Conservation (phyloP, 169 alveolate species). For the Perkinsus marinus region DNA sequence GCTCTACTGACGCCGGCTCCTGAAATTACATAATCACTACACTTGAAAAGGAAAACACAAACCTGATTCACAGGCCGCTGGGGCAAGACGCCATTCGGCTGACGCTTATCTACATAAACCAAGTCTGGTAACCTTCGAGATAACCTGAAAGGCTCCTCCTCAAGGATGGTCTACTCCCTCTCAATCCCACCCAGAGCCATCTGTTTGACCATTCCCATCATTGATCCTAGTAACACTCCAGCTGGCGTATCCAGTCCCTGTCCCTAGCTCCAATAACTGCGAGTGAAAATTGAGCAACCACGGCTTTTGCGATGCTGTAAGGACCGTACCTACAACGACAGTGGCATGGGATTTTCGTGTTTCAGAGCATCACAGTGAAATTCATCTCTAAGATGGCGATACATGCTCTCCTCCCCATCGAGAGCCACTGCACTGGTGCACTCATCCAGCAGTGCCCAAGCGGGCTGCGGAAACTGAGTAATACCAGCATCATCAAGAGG, state of each 20-base stretch:
- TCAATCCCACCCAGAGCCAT: neutral
- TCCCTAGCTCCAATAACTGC: neutral
- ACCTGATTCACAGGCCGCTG: neutral
- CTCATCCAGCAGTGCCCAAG: neutral
- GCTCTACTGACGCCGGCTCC: too few relatives aligned
- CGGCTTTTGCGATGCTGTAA: neutral
- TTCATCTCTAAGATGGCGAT: neutral
- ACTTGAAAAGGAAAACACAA: too few relatives aligned
- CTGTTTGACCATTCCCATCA: neutral
- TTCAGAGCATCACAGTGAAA: neutral
- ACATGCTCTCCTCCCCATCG: neutral
- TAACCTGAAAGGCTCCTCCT: neutral
- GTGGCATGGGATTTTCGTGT: neutral
- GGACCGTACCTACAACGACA: neutral
- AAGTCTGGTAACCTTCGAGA: neutral
- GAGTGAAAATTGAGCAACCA: neutral
- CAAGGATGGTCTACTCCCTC: neutral
- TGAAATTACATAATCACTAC: too few relatives aligned
- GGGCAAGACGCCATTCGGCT: neutral
- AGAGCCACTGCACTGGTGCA: constrained; percentile 3
- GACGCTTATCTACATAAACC: neutral
- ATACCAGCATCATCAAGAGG: neutral
- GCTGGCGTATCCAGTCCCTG: neutral
- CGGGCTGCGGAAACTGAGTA: neutral
- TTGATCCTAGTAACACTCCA: neutral